Percentiles rank a stretch among this genome's conserved stretches.
Conservation (phyloP, 2,329 filamentous ascomycete species). For the Arthrobotrys conoides region DNA sequence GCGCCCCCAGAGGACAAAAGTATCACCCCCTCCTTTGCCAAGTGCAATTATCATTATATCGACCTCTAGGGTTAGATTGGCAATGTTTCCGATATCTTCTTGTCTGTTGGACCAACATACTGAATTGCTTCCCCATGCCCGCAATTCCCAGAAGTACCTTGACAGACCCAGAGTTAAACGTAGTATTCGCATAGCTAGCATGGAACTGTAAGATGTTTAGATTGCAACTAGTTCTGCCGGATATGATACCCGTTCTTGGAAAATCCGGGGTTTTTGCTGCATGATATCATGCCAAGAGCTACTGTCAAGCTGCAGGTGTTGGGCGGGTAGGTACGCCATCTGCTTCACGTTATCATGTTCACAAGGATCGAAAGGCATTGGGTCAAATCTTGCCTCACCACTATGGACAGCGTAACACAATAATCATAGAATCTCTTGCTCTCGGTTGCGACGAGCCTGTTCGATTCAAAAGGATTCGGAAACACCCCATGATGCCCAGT, state of each 20-base stretch:
- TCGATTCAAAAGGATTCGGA: neutral
- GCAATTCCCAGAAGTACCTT: neutral
- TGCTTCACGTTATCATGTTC: constrained; percentile 35
- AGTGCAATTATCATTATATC: constrained; percentile 6
- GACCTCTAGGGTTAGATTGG: constrained; percentile 29
- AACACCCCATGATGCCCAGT: neutral
- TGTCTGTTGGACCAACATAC: constrained; percentile 6
- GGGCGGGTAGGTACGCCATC: constrained; percentile 15
- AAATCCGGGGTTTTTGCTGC: constrained; percentile 57
- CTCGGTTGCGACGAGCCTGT: neutral
- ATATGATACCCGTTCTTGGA: constrained; percentile 58
- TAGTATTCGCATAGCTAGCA: constrained; percentile 2
- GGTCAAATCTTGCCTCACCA: neutral
- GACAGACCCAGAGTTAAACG: neutral
- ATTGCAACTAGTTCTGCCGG: constrained; percentile 25
- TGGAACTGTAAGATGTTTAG: constrained; percentile 5
- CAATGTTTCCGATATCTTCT: constrained; percentile 12
- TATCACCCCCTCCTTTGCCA: constrained; percentile 14
- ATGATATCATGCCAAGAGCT: constrained; percentile 60
- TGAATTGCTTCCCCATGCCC: neutral
- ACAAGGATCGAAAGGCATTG: constrained; percentile 28
- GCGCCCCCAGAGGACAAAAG: neutral
- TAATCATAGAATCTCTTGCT: neutral
- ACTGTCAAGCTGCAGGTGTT: constrained; percentile 37
- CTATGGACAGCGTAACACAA: constrained; percentile 8